Evolutionary conservation across 306 rosid species (phyloP), one percentile per base, ranked within the genome.

Genomic region (Malus sieversii): DNA sequence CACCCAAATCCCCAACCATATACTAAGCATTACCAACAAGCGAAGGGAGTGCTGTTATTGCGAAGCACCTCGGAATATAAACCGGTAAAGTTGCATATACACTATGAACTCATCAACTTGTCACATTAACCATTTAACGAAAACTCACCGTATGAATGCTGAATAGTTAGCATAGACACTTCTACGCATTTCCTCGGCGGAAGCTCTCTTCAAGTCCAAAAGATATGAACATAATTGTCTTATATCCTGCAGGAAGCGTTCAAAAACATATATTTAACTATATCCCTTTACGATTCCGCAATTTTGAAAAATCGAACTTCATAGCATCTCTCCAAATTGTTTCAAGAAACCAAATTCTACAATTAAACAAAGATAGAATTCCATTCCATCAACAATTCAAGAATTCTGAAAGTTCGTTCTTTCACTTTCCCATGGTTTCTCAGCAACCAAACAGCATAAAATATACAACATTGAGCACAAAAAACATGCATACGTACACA

Each of bases 131-230:
- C 74, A 83, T 55, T 35, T 16, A 38, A 68, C 12, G 20, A 81
- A 38, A 86, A 82, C 91, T 79, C 83, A 90, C 99, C 97, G 90
- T 53, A 96, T 96, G 82, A 96, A 96, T 82, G 99, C 97, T 33
- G 93, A 84, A 80, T 96, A 96, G 82, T 96, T 96, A 40, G 99
- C 99, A 87, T 92, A 96, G 81, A 96, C 99, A 81, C 99, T 96
- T 82, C 89, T 87, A 16, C 98, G 99, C 99, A 96, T 92, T 84
- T 96, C 99, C 79, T 96, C 99, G 10, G 99, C 98, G 57, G 99
- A 93, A 30, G 99, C 92, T 83, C 69, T 96, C 87, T 87, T 92
- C 82, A 96, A 86, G 81, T 96, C 97, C 78, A 90, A 82, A 59
- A 96, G 93, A 80, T 90, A 82, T 53, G 97, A 71, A 68, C 99